Evolutionary conservation across 2,329 filamentous ascomycete genomes (phyloP), one percentile per base, ranked within the genome.

Genomic region (Fusarium tricinctum): DNA sequence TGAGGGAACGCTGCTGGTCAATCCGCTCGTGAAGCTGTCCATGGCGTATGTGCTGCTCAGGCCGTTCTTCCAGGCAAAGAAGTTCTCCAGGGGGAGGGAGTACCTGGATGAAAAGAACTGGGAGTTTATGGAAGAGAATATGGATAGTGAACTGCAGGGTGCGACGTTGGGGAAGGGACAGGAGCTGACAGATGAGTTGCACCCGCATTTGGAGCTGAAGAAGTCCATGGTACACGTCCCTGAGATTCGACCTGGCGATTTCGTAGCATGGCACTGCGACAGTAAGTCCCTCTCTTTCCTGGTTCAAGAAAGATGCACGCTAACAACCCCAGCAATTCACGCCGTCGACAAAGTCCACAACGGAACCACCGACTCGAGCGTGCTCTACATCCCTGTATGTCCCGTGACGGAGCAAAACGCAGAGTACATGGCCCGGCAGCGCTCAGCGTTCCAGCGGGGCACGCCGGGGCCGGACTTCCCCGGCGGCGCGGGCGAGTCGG

Each of bases 311-410:
- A 26, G 26, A 26, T 10, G 1, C 17, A 17, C 4, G 10, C 63
- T 73, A 52, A 72, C 57, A 9, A 9, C 1, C 12, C 3, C 28
- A 79, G 84, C 81, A 5, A 91, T 97, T 48, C 94, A 97, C 76
- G 88, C 93, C 0, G 94, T 97, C 1, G 94, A 97, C 80, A 90
- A 88, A 69, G 83, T 89, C 2, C 94, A 97, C 76, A 79, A 78
- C 2, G 95, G 94, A 2, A 83, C 80, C 3, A 78, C 82, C 0
- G 94, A 97, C 77, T 93, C 92, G 0, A 94, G 90, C 71, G 94
- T 97, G 0, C 75, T 97, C 62, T 97, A 97, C 74, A 97, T 97
- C 56, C 94, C 94, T 0, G 90, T 92, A 0, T 96, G 92, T 55
- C 94, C 94, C 0, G 84, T 93, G 30, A 97, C 93, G 1, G 87